Evolutionary conservation across 352 stramenopile genomes (phyloP), one percentile per base, ranked within the genome.

Genomic region (Blastocystis sp.): DNA sequence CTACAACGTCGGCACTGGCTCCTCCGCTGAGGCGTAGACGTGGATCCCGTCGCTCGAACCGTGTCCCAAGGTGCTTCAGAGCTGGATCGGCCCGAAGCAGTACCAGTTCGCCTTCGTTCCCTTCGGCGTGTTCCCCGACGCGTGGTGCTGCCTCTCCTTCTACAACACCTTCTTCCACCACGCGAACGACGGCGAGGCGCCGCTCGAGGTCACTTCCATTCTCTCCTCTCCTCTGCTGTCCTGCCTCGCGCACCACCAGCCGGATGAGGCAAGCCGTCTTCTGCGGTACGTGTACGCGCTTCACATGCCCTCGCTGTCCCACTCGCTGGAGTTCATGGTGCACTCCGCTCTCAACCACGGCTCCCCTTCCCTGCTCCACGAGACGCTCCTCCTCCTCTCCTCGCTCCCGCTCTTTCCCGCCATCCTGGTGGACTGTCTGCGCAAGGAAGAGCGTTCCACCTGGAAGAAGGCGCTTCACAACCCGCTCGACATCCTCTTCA

Each of bases 301-400:
- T 21, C 13, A 85, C 4, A 51, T 24, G 3, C 74, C 74, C 29
- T 29, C 12, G 4, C 45, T 85, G 1, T 29, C 50, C 13, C 2
- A 12, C 2, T 62, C 74, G 24, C 74, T 85, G 31, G 74, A 85
- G 74, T 85, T 70, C 55, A 29, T 62, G 0, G 12, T 85, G 12
- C 74, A 85, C n/a, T 67, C 74, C 3, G 55, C 60, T 10, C 55
- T 85, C 3, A 85, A 85, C 29, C 74, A 85, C 74, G 45, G 50
- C 4, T 85, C 74, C 0, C 12, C 50, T 4, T 0, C 55, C 0
- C 55, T 41, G 39, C 74, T 85, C 13, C 21, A 39, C n/a, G 21
- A 62, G 0, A 33, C 74, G 10, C 41, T 85, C 6, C 26, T 3
- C 29, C 35, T 39, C 3, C 74, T 85, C 31, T 29, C 74, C 19